Evolutionary conservation across 768 basidiomycete species (phyloP).

Genomic region (Paxillus involutus): DNA sequence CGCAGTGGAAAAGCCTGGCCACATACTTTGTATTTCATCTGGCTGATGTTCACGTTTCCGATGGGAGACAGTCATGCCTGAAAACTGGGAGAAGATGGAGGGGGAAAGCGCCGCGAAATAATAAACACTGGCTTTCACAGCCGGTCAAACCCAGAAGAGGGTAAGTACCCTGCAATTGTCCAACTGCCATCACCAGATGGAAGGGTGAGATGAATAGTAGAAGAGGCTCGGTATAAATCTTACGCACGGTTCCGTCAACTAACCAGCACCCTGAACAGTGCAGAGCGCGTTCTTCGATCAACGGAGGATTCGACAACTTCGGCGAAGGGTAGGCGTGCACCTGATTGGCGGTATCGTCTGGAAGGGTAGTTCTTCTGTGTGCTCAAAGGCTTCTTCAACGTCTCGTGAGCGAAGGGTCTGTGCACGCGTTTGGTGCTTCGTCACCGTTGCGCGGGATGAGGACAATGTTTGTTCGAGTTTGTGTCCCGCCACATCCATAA

Average conservation of each 20-base stretch:
- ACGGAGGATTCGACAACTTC: not conserved
- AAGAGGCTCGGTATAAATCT: not conserved
- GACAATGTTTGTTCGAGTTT: not conserved
- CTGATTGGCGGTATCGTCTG: not conserved
- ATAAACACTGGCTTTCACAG: not conserved
- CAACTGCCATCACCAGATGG: not conserved
- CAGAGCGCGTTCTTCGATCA: not conserved
- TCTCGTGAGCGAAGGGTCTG: not conserved
- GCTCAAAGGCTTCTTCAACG: not conserved
- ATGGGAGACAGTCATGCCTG: conserved; percentile 62
- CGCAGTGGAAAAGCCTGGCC: not conserved
- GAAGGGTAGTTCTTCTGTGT: not conserved
- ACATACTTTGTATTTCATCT: no score
- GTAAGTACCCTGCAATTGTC: not conserved
- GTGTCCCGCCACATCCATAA: not conserved
- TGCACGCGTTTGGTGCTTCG: not conserved
- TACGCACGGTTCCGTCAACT: not conserved
- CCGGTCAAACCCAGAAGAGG: not conserved
- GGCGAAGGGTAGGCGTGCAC: not conserved
- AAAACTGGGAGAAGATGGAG: not conserved
- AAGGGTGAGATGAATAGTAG: not conserved
- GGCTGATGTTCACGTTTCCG: conserved; percentile 63
- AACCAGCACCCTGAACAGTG: not conserved
- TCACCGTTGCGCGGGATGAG: conserved; percentile 1
- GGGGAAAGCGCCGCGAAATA: not conserved